Percentiles rank a stretch among this genome's conserved stretches.
These are phyloP conservation scores for Wickerhamiella siamensis DNA, from an alignment of 805 yeast genomes.

Conservation along the genomic window DNA sequence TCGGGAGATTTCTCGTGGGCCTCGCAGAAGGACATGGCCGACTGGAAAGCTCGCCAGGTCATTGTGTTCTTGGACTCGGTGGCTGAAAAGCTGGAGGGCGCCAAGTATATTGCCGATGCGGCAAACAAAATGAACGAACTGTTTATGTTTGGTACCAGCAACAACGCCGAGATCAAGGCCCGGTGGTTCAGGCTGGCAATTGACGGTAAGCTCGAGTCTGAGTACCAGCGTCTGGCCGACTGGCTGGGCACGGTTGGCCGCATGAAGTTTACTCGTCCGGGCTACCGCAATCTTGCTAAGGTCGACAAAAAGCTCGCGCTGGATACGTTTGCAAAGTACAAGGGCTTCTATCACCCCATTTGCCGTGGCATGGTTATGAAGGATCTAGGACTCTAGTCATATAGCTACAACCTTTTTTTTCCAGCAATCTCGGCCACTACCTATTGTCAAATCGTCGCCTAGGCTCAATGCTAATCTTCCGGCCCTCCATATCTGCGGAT, in stretches of 20 bases:
- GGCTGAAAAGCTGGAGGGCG: conserved; percentile 29
- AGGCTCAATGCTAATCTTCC: no score
- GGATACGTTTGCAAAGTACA: conserved; percentile 44
- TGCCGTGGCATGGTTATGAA: conserved; percentile 71
- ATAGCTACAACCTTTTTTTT: no score
- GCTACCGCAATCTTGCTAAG: conserved; percentile 47
- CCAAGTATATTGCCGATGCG: conserved; percentile 23
- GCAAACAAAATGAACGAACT: conserved; percentile 26
- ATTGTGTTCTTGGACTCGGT: conserved; percentile 66
- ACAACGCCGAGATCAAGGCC: conserved; percentile 69
- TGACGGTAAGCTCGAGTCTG: conserved; percentile 32
- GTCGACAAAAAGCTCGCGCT: conserved; percentile 57
- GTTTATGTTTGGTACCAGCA: conserved; percentile 37
- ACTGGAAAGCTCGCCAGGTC: conserved; percentile 60
- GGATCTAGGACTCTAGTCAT: conserved; percentile 40
- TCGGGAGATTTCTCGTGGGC: conserved; percentile 25
- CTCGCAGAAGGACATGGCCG: conserved; percentile 34
- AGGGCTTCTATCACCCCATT: conserved; percentile 65
- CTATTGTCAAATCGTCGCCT: no score
- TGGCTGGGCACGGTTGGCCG: conserved; percentile 90
- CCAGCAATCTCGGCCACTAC: no score
- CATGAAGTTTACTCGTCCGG: conserved; percentile 89
- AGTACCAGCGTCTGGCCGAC: conserved; percentile 43
- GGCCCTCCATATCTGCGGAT: no score
- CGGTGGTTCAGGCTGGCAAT: conserved; percentile 63